A percentile compares a stretch with the other conserved stretches of the same genome.
These are phyloP conservation scores for Stephania japonica DNA, from an alignment of 164 flowering plant species.

Conservation along the genomic window DNA sequence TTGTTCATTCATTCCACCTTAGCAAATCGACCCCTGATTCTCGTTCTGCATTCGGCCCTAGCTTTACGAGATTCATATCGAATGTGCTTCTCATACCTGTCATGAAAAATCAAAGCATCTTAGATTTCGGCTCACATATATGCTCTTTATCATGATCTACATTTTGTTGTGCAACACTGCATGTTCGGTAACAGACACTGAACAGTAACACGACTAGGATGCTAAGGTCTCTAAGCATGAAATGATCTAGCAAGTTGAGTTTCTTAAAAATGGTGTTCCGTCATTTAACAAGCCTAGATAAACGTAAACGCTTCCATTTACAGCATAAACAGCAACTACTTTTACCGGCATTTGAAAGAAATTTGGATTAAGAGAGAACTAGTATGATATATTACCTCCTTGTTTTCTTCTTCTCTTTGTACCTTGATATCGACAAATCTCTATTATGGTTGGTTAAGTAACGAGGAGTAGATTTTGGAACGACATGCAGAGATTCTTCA, in stretches of 20 bases:
- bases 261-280: background rate
- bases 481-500: slow-evolving; percentile 6
- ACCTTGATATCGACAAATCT: slow-evolving; percentile 65
- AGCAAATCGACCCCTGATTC: slow-evolving; percentile 82
- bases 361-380: background rate
- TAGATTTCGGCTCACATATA: background rate
- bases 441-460: slow-evolving; percentile 50
- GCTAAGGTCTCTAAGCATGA: background rate
- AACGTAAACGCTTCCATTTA: background rate
- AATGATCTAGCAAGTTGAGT: background rate
- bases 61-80: slow-evolving; percentile 74
- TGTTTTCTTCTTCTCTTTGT: slow-evolving; percentile 81
- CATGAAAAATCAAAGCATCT: background rate
- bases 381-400: slow-evolving; percentile 41
- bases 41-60: slow-evolving; percentile 66
- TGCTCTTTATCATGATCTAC: background rate
- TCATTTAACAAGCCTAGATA: background rate
- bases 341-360: background rate
- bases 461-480: slow-evolving; percentile 25
- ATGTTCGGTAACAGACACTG: background rate
- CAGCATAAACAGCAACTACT: background rate
- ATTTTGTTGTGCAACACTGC: background rate
- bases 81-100: slow-evolving; percentile 73
- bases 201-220: background rate
- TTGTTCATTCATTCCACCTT: slow-evolving; percentile 29